phyloP scores from a whole-genome alignment of 2,329 filamentous ascomycete genomes.

The Trichoderma sp. region DNA sequence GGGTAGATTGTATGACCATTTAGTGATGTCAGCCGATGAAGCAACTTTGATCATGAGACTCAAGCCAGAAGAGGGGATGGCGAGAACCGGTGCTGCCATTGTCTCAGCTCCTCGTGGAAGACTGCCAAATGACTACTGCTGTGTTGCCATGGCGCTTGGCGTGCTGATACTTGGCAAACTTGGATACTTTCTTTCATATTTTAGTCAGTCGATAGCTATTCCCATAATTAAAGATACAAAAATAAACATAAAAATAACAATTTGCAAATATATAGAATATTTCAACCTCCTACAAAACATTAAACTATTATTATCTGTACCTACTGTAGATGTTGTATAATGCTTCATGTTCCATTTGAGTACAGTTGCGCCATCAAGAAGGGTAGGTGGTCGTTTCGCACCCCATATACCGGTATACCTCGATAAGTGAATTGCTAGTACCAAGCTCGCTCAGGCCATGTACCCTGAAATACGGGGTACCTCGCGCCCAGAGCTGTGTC shows the following conservation, averaged over 20 bases:
- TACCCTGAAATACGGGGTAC: neutral
- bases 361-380: neutral
- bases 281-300: neutral
- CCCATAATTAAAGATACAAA: neutral
- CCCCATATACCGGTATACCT: neutral
- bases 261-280: neutral
- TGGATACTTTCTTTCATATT: neutral
- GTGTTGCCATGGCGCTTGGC: neutral
- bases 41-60: neutral
- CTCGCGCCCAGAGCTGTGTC: neutral
- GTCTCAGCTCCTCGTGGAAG: neutral
- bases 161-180: neutral
- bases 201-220: neutral
- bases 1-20: neutral
- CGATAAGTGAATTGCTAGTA: neutral
- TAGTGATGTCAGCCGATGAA: neutral
- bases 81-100: neutral
- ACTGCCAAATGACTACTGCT: neutral
- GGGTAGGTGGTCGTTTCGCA: neutral
- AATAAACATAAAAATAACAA: neutral
- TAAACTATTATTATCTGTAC: neutral
- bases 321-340: neutral
- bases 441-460: neutral
- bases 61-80: neutral
- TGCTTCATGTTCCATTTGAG: neutral